Base-by-base conservation (phyloP, 1,284 basidiomycete genomes). In the Peniophora sp. region DNA sequence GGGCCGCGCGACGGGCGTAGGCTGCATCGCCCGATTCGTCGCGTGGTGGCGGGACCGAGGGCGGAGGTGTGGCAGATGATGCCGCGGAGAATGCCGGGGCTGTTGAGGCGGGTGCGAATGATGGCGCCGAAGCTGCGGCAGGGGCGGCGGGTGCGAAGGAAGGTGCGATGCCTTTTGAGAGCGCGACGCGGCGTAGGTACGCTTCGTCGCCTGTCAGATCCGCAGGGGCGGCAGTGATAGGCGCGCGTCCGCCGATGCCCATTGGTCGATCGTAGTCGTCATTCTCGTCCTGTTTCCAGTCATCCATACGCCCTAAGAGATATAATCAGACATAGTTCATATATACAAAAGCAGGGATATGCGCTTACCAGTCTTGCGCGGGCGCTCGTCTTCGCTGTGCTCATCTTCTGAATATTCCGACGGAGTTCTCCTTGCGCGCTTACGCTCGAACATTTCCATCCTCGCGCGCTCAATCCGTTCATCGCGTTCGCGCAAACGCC, bases 401-500 rank as follows among this genome's bases (percentile, higher is more conserved):
- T 32, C 27, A 32, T 32, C 27, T 12, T 32, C 27, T 5, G 27
- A 32, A 32, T 32, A 32, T 32, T 32, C 27, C 5, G 27, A 32
- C 5, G 27, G 27, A 32, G 6, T 78, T 25, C 71, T 65, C 52
- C 83, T 69, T 52, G 68, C 65, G 52, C 87, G 68, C 63, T 88
- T 81, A 53, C 79, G 69, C 51, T 83, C 77, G 58, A 81, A 74
- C 55, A 67, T 67, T 58, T 81, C 75, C 55, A 67, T 67, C 50
- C 75, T 71, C 3, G 76, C 73, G 23, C 82, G 75, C 52, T 83
- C 78, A 5, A 83, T 74, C 27, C 79, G 70, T 56, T 89, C 85
- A 47, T 86, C 85, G 34, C 77, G 77, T 25, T 89, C 85, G 51
- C 79, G 80, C 56, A 81, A 78, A 56, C 83, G 85, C 80, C 81